Evolutionary conservation across 2,329 filamentous ascomycete species (phyloP).

Genomic region (Emericellopsis cladophorae): DNA sequence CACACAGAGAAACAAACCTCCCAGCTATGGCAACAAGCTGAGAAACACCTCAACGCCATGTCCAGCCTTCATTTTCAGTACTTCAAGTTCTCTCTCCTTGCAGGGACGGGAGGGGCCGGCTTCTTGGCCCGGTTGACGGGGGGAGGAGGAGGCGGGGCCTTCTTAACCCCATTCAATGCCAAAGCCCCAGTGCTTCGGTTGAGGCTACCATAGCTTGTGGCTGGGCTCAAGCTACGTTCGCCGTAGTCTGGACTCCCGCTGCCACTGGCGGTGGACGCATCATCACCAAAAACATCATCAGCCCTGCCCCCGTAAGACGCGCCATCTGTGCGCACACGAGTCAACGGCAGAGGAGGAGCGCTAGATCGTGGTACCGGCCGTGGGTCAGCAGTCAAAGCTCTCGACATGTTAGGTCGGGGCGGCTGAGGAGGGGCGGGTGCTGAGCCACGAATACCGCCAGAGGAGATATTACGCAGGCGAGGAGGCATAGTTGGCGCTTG

Average conservation of each 20-base stretch:
- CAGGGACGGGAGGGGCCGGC: constrained; percentile 21
- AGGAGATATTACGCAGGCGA: constrained; percentile 1
- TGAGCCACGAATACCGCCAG: constrained; percentile 4
- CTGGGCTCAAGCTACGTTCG: constrained; percentile 39
- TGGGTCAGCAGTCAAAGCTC: constrained; percentile 26
- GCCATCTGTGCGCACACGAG: constrained; percentile 25
- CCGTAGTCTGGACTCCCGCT: constrained; percentile 38
- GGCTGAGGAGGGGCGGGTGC: constrained; percentile 20
- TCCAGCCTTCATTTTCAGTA: constrained; percentile 2
- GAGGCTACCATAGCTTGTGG: constrained; percentile 42
- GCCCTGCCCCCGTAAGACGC: constrained; percentile 13
- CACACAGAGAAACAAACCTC: too few relatives aligned
- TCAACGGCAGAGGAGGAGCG: constrained; percentile 25
- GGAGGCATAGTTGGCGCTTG: constrained; percentile 9
- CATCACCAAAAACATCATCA: constrained; percentile 35
- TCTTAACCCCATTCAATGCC: constrained; percentile 25
- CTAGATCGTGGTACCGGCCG: constrained; percentile 7
- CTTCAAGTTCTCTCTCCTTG: constrained; percentile 13
- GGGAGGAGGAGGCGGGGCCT: constrained; percentile 40
- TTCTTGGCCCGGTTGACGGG: constrained; percentile 32
- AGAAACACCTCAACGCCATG: not conserved
- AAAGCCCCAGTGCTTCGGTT: constrained; percentile 24
- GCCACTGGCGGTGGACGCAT: constrained; percentile 35
- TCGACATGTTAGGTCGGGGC: constrained; percentile 20
- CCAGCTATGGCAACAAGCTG: too few relatives aligned